These are phyloP conservation scores for Croton setiger DNA, from an alignment of 441 rosid species.

Conservation along the genomic window DNA sequence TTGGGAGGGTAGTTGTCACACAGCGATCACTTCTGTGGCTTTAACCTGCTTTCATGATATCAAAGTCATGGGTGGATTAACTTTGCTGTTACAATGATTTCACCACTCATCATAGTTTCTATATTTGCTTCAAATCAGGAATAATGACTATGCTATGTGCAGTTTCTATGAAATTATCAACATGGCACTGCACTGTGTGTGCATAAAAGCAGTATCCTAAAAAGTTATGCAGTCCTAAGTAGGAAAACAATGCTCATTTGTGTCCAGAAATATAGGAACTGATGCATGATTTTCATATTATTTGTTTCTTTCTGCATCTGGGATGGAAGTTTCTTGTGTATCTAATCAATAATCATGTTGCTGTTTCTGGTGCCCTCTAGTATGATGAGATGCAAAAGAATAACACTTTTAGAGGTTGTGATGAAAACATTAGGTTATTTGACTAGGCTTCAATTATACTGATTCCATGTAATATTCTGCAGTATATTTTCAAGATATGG, in stretches of 20 bases:
- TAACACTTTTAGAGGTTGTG: slow-evolving; percentile 2
- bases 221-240: background rate
- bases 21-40: too few relatives aligned
- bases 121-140: background rate
- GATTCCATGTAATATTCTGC: slow-evolving; percentile 27
- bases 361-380: background rate
- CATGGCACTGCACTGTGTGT: background rate
- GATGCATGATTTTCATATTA: background rate
- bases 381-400: background rate
- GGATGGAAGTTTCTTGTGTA: background rate
- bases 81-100: too few relatives aligned
- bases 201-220: background rate
- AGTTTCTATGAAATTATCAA: background rate
- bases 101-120: background rate
- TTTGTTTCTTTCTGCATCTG: background rate
- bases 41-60: too few relatives aligned
- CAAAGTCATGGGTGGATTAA: too few relatives aligned
- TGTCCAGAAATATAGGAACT: background rate
- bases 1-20: too few relatives aligned
- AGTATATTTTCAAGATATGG: slow-evolving; percentile 77
- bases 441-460: slow-evolving; percentile 1
- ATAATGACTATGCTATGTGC: background rate
- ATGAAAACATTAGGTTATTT: background rate
- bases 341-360: background rate
- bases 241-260: background rate